Percentiles rank a stretch among this genome's conserved stretches.
Evolutionary conservation across 441 rosid species (phyloP).

Genomic region (Gossypium schwendimanii): DNA sequence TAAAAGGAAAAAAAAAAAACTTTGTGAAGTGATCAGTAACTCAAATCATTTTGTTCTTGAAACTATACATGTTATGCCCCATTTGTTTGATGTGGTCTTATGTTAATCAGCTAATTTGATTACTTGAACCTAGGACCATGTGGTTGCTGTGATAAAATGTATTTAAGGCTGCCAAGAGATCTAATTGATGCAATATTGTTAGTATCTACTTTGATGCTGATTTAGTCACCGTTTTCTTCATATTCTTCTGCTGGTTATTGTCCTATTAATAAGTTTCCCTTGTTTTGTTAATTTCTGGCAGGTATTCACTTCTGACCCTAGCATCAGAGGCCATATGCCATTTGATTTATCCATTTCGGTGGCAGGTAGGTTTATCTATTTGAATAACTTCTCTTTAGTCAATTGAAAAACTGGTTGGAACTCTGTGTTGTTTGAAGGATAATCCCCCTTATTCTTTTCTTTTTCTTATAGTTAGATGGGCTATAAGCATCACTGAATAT

Average conservation of each 20-base stretch:
- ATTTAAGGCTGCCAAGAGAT: background rate
- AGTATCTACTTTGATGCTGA: conserved; percentile 2
- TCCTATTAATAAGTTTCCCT: background rate
- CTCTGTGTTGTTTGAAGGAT: background rate
- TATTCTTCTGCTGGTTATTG: background rate
- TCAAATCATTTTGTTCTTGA: background rate
- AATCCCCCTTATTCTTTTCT: background rate
- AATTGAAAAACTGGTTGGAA: background rate
- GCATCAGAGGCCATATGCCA: conserved; percentile 96
- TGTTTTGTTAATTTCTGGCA: conserved; percentile 23
- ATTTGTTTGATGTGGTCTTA: background rate
- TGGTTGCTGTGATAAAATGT: background rate
- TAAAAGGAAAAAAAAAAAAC: background rate
- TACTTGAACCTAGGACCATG: background rate
- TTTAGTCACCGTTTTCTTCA: background rate
- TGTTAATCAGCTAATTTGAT: background rate
- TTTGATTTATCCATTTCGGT: conserved; percentile 92
- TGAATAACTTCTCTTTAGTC: conserved; percentile 1
- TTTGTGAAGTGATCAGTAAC: background rate
- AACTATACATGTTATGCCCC: background rate
- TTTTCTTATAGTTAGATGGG: background rate
- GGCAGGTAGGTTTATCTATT: conserved; percentile 63
- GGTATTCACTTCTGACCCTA: conserved; percentile 89
- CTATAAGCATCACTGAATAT: background rate
- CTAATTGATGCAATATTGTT: background rate